Conservation (phyloP, 2,329 filamentous ascomycete genomes). For the Trichophyton simii region DNA sequence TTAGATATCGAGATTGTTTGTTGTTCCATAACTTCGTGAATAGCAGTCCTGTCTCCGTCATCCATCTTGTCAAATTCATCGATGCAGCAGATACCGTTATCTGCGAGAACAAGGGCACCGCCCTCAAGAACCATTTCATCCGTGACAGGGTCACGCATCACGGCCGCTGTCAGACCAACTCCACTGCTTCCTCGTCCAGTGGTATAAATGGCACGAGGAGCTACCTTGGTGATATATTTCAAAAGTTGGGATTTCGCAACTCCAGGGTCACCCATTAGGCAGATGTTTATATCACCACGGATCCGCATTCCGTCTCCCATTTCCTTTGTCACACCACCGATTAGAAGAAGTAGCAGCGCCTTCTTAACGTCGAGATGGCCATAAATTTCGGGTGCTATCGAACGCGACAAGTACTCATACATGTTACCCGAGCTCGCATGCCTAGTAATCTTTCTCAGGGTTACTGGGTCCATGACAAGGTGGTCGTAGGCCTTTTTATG, state of each 20-base stretch:
- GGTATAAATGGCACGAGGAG: slow-evolving; percentile 78
- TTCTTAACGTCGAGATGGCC: slow-evolving; percentile 97
- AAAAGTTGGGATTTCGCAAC: slow-evolving; percentile 97
- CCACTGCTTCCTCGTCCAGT: slow-evolving; percentile 71
- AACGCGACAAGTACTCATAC: slow-evolving; percentile 89
- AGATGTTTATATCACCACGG: slow-evolving; percentile 96
- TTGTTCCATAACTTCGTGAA: slow-evolving; percentile 82
- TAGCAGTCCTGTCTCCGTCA: slow-evolving; percentile 62
- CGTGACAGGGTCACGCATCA: slow-evolving; percentile 68
- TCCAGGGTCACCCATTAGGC: slow-evolving; percentile 98
- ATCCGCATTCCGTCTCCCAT: slow-evolving; percentile 99
- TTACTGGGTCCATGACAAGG: slow-evolving; percentile 66
- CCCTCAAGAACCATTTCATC: slow-evolving; percentile 70
- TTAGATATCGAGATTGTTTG: slow-evolving; percentile 77
- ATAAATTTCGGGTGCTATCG: slow-evolving; percentile 94
- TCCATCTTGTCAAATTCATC: slow-evolving; percentile 84
- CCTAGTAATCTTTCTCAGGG: slow-evolving; percentile 73
- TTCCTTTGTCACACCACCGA: slow-evolving; percentile 90
- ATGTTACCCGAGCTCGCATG: slow-evolving; percentile 77
- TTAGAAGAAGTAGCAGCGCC: slow-evolving; percentile 83
- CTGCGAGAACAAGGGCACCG: slow-evolving; percentile 64
- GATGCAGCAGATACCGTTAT: slow-evolving; percentile 73
- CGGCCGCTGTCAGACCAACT: slow-evolving; percentile 68
- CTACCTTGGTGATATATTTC: slow-evolving; percentile 97
- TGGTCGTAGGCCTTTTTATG: slow-evolving; percentile 98